A percentile compares a stretch with the other conserved stretches of the same genome.
These are phyloP conservation scores for Aureobasidium sp. DNA, from an alignment of 2,329 filamentous ascomycete genomes.

Conservation along the genomic window DNA sequence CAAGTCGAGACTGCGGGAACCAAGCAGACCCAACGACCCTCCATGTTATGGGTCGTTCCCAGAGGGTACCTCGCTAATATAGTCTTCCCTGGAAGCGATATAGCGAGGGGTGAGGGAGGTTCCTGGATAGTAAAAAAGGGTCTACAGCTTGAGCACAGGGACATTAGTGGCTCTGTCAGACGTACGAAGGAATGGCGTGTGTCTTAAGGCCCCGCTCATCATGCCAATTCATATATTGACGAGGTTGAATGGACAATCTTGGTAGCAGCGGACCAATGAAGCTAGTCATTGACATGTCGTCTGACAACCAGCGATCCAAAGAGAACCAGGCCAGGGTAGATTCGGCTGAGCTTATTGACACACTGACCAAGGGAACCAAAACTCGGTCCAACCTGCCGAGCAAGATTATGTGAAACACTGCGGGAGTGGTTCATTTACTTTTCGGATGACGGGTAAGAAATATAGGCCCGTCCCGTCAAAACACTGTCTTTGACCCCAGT, in stretches of 20 bases:
- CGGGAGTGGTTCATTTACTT: background rate
- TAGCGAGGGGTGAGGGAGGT: background rate
- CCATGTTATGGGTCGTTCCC: background rate
- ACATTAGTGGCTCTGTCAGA: background rate
- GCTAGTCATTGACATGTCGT: background rate
- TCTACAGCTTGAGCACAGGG: background rate
- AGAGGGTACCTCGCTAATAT: background rate
- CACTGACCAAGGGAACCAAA: background rate
- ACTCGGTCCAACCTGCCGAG: background rate
- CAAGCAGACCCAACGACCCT: background rate
- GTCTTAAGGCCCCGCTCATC: background rate
- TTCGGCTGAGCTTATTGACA: background rate
- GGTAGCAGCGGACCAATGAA: background rate
- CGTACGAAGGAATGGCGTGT: background rate
- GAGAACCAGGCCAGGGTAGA: background rate
- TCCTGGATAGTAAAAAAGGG: background rate
- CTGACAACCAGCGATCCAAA: background rate
- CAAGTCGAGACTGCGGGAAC: background rate
- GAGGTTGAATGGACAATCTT: background rate
- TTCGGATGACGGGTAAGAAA: background rate
- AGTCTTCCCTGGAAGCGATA: background rate
- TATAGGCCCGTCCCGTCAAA: background rate
- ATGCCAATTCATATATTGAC: background rate
- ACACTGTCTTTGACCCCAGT: background rate
- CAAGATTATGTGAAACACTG: slow-evolving; percentile 2